Percentiles rank a stretch among this genome's conserved stretches.
phyloP scores from a whole-genome alignment of 2,329 filamentous ascomycete genomes.

The Xylaria sp. region DNA sequence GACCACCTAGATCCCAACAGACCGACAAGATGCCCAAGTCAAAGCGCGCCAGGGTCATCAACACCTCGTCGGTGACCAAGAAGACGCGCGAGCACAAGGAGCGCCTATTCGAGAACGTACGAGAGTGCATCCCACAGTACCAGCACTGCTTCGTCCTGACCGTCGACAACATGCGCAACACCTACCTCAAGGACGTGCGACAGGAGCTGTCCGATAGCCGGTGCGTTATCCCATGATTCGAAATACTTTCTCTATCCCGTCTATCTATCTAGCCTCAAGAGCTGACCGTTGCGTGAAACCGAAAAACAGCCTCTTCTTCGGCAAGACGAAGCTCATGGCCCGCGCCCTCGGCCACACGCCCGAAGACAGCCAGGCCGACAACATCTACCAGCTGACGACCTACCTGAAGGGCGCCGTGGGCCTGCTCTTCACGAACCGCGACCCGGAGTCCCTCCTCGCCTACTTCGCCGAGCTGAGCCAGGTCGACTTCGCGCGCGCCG shows the following conservation, averaged over 20 bases:
- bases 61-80: slow-evolving; percentile 91
- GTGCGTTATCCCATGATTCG: slow-evolving; percentile 58
- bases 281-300: not conserved
- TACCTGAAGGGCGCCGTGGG: slow-evolving; percentile 86
- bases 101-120: slow-evolving; percentile 87
- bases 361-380: slow-evolving; percentile 82
- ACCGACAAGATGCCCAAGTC: slow-evolving; percentile 85
- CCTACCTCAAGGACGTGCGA: slow-evolving; percentile 90
- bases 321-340: slow-evolving; percentile 99
- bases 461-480: slow-evolving; percentile 79
- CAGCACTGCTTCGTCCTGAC: slow-evolving; percentile 92
- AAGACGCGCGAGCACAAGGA: slow-evolving; percentile 93
- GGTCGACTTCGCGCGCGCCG: slow-evolving; percentile 91
- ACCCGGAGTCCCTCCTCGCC: slow-evolving; percentile 70
- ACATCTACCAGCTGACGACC: slow-evolving; percentile 74
- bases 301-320: slow-evolving; percentile 84
- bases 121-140: slow-evolving; percentile 84
- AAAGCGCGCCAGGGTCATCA: slow-evolving; percentile 88
- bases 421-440: slow-evolving; percentile 87
- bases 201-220: slow-evolving; percentile 85
- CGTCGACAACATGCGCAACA: slow-evolving; percentile 98
- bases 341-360: slow-evolving; percentile 85
- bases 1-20: not conserved
- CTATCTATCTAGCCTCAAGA: too few relatives aligned
- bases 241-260: too few relatives aligned